Conservation (phyloP, 768 basidiomycete species). For the Boletus pseudopeckii region DNA sequence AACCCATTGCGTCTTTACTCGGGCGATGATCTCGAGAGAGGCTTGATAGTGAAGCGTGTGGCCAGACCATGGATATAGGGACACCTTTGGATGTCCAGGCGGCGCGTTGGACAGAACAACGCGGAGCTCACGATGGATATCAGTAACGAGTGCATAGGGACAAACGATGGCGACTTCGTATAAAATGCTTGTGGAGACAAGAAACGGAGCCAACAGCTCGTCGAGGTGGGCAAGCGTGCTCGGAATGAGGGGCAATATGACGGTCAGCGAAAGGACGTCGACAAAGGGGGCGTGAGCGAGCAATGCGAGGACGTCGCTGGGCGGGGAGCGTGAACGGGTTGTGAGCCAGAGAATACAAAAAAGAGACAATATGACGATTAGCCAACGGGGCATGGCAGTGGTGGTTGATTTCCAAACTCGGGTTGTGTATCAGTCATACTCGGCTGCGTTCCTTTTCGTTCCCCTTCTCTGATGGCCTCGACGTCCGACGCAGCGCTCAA, state of each 20-base stretch:
- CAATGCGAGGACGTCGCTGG: neutral
- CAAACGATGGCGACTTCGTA: slow-evolving; percentile 48
- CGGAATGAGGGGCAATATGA: slow-evolving; percentile 45
- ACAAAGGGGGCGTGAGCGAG: slow-evolving; percentile 9
- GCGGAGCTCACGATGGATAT: slow-evolving; percentile 37
- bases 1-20: slow-evolving; percentile 45
- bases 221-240: slow-evolving; percentile 34
- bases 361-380: neutral
- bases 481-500: slow-evolving; percentile 54
- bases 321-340: neutral
- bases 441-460: neutral
- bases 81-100: slow-evolving; percentile 40
- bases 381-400: slow-evolving; percentile 2
- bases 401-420: slow-evolving; percentile 14
- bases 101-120: slow-evolving; percentile 27
- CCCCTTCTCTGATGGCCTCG: slow-evolving; percentile 38
- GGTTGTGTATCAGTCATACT: neutral
- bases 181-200: slow-evolving; percentile 34
- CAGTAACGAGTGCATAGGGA: slow-evolving; percentile 35
- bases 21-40: slow-evolving; percentile 36
- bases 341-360: slow-evolving; percentile 13
- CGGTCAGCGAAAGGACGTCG: slow-evolving; percentile 40
- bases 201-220: slow-evolving; percentile 37
- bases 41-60: slow-evolving; percentile 21
- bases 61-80: slow-evolving; percentile 34